Evolutionary conservation across 2,329 filamentous ascomycete genomes (phyloP).

Genomic region (Microdochium trichocladiopsis): DNA sequence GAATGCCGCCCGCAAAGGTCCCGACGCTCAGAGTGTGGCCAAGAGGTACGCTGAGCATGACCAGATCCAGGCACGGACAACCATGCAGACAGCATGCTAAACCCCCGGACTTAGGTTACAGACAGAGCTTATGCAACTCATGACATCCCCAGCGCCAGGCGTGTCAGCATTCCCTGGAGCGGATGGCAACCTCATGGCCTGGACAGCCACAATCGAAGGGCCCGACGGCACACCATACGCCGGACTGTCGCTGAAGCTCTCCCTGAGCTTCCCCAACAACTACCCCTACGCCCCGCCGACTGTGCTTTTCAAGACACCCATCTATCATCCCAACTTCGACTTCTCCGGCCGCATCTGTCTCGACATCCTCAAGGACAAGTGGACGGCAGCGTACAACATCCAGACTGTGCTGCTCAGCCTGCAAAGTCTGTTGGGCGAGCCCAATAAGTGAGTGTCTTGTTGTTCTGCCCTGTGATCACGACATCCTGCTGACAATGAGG

Average conservation of each 20-base stretch:
- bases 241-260: slow-evolving; percentile 82
- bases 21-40: slow-evolving; percentile 67
- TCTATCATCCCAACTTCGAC: slow-evolving; percentile 98
- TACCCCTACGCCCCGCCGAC: slow-evolving; percentile 90
- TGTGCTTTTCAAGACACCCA: slow-evolving; percentile 95
- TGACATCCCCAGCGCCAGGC: slow-evolving; percentile 89
- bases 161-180: slow-evolving; percentile 91
- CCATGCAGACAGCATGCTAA: background rate
- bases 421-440: slow-evolving; percentile 91
- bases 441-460: slow-evolving; percentile 77
- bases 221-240: slow-evolving; percentile 89
- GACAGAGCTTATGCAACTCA: slow-evolving; percentile 96
- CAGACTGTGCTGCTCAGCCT: slow-evolving; percentile 88
- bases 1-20: slow-evolving; percentile 44
- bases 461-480: slow-evolving; percentile 6
- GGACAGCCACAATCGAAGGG: slow-evolving; percentile 90
- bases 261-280: slow-evolving; percentile 82
- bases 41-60: slow-evolving; percentile 53
- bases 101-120: slow-evolving; percentile 61
- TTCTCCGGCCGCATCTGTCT: slow-evolving; percentile 95
- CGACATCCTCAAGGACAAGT: slow-evolving; percentile 98
- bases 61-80: background rate
- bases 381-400: slow-evolving; percentile 96
- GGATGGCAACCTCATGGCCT: slow-evolving; percentile 83
- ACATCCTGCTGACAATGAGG: slow-evolving; percentile 8